These are phyloP conservation scores for Dillenia suffruticosa DNA, from an alignment of 164 flowering plant genomes.

Conservation along the genomic window DNA sequence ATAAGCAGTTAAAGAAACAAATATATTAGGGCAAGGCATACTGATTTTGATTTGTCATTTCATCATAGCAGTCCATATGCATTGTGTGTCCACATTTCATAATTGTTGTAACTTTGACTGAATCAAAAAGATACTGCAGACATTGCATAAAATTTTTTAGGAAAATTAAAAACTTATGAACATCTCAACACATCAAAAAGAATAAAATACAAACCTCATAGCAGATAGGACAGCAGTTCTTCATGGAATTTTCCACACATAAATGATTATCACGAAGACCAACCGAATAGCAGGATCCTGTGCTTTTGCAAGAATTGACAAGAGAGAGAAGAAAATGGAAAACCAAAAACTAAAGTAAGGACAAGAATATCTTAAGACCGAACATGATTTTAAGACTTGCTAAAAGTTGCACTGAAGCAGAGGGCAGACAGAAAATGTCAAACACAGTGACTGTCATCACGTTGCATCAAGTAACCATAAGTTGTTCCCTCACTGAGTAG, in stretches of 20 bases:
- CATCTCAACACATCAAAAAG: conserved; percentile 1
- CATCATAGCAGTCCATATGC: conserved; percentile 72
- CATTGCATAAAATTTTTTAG: not conserved
- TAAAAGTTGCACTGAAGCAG: too few relatives aligned
- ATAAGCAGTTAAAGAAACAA: too few relatives aligned
- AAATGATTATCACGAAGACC: conserved; percentile 41
- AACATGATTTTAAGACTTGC: too few relatives aligned
- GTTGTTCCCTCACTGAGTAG: too few relatives aligned
- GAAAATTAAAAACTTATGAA: not conserved
- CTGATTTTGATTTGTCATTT: conserved; percentile 81
- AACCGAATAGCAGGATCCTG: conserved; percentile 82
- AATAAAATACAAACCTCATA: conserved; percentile 43
- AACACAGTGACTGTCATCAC: too few relatives aligned
- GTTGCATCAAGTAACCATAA: too few relatives aligned
- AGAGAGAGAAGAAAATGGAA: too few relatives aligned
- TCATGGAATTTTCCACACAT: conserved; percentile 90
- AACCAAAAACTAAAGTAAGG: too few relatives aligned
- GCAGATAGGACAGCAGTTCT: conserved; percentile 60
- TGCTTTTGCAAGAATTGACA: not conserved
- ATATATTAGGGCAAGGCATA: conserved; percentile 21
- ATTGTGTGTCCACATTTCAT: conserved; percentile 97
- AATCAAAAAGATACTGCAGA: conserved; percentile 89
- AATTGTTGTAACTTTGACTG: conserved; percentile 71
- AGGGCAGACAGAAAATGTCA: too few relatives aligned
- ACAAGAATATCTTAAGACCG: too few relatives aligned